Conservation (phyloP, 768 basidiomycete species). For the Naganishia vaughanmartiniae region DNA sequence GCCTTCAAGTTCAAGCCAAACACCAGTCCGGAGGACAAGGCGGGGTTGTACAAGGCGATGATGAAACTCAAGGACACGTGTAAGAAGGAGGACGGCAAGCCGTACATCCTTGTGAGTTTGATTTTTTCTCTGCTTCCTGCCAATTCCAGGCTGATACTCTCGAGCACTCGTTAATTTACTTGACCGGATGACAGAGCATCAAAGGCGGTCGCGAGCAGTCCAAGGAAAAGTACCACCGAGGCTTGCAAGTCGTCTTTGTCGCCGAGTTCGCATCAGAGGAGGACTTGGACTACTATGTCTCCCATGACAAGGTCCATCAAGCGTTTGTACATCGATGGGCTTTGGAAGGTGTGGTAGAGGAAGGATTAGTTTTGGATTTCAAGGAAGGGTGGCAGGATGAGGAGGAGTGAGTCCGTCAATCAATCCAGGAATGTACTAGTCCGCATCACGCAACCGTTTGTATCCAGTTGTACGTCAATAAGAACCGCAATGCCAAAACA, state of each 20-base stretch:
- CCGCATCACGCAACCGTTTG: not conserved
- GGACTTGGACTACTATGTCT: conserved; percentile 25
- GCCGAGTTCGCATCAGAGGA: conserved; percentile 16
- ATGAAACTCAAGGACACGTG: conserved; percentile 13
- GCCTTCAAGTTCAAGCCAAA: conserved; percentile 17
- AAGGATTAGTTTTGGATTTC: conserved; percentile 20
- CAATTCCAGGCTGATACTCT: not conserved
- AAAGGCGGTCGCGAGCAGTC: conserved; percentile 25
- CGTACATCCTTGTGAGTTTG: conserved; percentile 29
- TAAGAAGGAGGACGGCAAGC: conserved; percentile 25
- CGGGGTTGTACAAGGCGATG: conserved; percentile 16
- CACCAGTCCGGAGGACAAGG: conserved; percentile 3
- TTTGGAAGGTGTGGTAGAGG: conserved; percentile 8
- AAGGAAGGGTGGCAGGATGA: conserved; percentile 14
- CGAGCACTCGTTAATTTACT: not conserved
- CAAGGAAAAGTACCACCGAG: conserved; percentile 7
- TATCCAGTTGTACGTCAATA: not conserved
- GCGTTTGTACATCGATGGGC: conserved; percentile 12
- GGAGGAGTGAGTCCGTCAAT: not conserved
- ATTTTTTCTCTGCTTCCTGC: not conserved
- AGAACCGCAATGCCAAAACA: not conserved
- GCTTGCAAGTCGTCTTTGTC: conserved; percentile 18
- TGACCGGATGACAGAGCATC: conserved; percentile 11
- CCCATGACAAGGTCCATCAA: conserved; percentile 18
- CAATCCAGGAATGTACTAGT: not conserved